These are phyloP conservation scores for Aspergillus carlsbadensis DNA, from an alignment of 495 filamentous ascomycete species.

Conservation along the genomic window DNA sequence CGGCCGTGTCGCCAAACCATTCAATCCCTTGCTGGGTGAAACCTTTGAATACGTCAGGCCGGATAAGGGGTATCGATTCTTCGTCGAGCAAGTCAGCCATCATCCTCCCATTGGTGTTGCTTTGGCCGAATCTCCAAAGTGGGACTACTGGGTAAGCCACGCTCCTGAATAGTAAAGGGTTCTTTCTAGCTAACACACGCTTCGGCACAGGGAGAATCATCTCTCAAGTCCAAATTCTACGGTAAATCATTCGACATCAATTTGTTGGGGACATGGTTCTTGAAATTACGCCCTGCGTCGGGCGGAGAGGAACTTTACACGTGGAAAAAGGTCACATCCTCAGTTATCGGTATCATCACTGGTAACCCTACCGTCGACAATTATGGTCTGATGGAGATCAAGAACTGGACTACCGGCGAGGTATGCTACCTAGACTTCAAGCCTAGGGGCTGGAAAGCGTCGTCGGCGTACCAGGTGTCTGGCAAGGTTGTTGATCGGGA, in stretches of 20 bases:
- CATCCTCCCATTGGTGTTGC: conserved; percentile 95
- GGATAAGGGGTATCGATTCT: conserved; percentile 96
- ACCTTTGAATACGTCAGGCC: conserved; percentile 95
- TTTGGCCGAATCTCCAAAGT: conserved; percentile 87
- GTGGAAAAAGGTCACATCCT: conserved; percentile 98
- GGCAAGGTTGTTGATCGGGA: conserved; percentile 77
- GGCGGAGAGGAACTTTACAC: conserved; percentile 91
- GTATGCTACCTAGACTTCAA: conserved; percentile 93
- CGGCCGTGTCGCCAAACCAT: conserved; percentile 94
- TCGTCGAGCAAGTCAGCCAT: conserved; percentile 98
- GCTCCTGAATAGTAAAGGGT: background rate
- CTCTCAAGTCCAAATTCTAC: conserved; percentile 97
- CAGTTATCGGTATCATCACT: conserved; percentile 97
- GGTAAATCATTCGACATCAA: conserved; percentile 98
- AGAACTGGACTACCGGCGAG: conserved; percentile 94
- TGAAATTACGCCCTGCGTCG: conserved; percentile 74
- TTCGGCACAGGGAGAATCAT: conserved; percentile 69
- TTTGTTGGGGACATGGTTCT: conserved; percentile 94
- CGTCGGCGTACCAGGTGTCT: conserved; percentile 79
- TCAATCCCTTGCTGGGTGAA: conserved; percentile 94
- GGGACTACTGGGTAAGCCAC: conserved; percentile 81
- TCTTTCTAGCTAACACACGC: conserved; percentile 3
- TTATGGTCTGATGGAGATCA: conserved; percentile 95
- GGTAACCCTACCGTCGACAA: conserved; percentile 97
- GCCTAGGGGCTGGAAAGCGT: conserved; percentile 89